phyloP scores from a whole-genome alignment of 306 rosid genomes.

The Corylus heterophylla region DNA sequence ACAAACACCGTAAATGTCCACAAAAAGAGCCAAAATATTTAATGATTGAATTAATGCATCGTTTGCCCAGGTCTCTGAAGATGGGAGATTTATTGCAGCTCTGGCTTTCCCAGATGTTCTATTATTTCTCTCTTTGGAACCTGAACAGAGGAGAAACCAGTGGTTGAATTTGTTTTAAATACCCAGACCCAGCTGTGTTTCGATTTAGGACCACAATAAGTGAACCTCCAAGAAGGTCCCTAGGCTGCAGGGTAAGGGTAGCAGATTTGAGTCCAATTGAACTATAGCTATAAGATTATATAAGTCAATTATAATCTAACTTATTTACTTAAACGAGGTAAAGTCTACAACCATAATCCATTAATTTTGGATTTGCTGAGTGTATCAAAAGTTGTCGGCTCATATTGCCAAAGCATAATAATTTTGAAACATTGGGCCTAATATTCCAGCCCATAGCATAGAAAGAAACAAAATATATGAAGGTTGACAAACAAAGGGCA shows the following conservation, averaged over 20 bases:
- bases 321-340: too few species aligned
- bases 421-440: not conserved
- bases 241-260: too few species aligned
- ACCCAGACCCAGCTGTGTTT: constrained; percentile 39
- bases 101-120: constrained; percentile 28
- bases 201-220: constrained; percentile 50
- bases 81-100: constrained; percentile 39
- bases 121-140: not conserved
- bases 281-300: too few species aligned
- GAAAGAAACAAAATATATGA: not conserved
- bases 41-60: constrained; percentile 45
- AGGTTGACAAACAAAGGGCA: not conserved
- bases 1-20: constrained; percentile 37
- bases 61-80: constrained; percentile 48
- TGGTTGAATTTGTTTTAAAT: constrained; percentile 32
- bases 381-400: too few species aligned
- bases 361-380: too few species aligned
- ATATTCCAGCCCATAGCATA: not conserved
- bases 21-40: constrained; percentile 27
- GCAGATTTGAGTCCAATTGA: too few species aligned
- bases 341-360: too few species aligned
- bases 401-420: too few species aligned
- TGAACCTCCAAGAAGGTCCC: constrained; percentile 21
- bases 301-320: too few species aligned
- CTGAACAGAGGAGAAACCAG: not conserved